Evolutionary conservation across 345 rosid species (phyloP).

Genomic region (Populus ilicifolia): DNA sequence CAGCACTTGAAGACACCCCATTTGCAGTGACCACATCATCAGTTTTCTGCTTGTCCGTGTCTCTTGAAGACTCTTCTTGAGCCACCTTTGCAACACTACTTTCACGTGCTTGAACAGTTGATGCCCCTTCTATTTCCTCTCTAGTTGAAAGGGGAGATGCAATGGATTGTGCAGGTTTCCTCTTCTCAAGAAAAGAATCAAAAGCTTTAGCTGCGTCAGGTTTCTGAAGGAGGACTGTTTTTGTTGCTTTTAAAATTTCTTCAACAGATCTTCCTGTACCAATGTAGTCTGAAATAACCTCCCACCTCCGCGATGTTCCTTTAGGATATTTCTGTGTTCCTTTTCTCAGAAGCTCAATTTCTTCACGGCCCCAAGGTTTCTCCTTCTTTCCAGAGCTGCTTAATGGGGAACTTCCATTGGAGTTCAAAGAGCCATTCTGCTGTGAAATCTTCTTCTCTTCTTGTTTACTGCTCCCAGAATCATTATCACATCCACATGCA

Average conservation of each 20-base stretch:
- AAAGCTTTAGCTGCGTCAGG: slow-evolving; percentile 89
- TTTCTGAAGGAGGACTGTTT: slow-evolving; percentile 93
- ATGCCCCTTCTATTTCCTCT: slow-evolving; percentile 52
- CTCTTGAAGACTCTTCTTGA: slow-evolving; percentile 35
- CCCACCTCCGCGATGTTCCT: slow-evolving; percentile 98
- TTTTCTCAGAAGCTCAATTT: slow-evolving; percentile 87
- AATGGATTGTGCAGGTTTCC: slow-evolving; percentile 72
- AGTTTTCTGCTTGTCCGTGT: slow-evolving; percentile 34
- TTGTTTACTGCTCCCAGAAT: slow-evolving; percentile 37
- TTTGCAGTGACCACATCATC: slow-evolving; percentile 27
- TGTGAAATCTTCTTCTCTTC: slow-evolving; percentile 39
- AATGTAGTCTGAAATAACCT: slow-evolving; percentile 86
- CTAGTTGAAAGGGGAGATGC: slow-evolving; percentile 85
- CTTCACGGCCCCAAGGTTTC: slow-evolving; percentile 84
- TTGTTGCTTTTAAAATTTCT: slow-evolving; percentile 90
- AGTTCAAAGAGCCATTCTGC: slow-evolving; percentile 50
- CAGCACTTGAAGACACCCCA: slow-evolving; percentile 53
- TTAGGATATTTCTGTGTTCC: slow-evolving; percentile 85
- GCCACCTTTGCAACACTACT: slow-evolving; percentile 21
- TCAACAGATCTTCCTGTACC: slow-evolving; percentile 94
- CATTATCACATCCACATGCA: slow-evolving; percentile 37
- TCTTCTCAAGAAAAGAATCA: slow-evolving; percentile 91
- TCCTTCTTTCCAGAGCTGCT: slow-evolving; percentile 56
- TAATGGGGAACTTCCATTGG: slow-evolving; percentile 39
- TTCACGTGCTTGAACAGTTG: slow-evolving; percentile 27